phyloP scores from a whole-genome alignment of 2,329 filamentous ascomycete species.

The Diaporthe australafricana region DNA sequence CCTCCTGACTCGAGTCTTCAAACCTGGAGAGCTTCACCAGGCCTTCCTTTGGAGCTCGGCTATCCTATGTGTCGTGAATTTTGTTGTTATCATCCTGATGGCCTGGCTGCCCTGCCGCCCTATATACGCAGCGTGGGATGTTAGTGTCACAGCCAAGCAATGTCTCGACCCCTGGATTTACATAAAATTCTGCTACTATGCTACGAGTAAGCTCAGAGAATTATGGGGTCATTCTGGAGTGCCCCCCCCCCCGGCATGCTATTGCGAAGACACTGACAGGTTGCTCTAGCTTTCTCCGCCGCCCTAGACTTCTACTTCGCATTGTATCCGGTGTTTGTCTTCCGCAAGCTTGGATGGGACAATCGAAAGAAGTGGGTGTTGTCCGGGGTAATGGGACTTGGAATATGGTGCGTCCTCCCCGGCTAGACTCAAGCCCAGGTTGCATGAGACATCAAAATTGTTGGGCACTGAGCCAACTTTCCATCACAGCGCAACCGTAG shows the following conservation, averaged over 20 bases:
- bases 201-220: neutral
- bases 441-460: no score
- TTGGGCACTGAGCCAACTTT: neutral
- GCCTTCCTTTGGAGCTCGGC: neutral
- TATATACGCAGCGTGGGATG: neutral
- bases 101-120: neutral
- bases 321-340: neutral
- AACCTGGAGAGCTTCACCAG: neutral
- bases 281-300: neutral
- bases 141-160: neutral
- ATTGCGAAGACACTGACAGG: neutral
- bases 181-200: constrained; percentile 11
- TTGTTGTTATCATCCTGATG: neutral
- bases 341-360: constrained; percentile 2
- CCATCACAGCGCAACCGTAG: neutral
- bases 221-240: neutral
- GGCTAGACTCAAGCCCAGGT: neutral
- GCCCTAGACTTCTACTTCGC: neutral
- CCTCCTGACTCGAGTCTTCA: constrained; percentile 5
- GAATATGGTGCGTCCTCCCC: neutral
- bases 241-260: no score
- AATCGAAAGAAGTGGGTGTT: neutral
- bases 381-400: neutral
- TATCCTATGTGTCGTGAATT: constrained; percentile 1
- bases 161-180: neutral